Conservation (phyloP, 192 early-diverging fungal species). For the Gorgonomyces haynaldii region DNA sequence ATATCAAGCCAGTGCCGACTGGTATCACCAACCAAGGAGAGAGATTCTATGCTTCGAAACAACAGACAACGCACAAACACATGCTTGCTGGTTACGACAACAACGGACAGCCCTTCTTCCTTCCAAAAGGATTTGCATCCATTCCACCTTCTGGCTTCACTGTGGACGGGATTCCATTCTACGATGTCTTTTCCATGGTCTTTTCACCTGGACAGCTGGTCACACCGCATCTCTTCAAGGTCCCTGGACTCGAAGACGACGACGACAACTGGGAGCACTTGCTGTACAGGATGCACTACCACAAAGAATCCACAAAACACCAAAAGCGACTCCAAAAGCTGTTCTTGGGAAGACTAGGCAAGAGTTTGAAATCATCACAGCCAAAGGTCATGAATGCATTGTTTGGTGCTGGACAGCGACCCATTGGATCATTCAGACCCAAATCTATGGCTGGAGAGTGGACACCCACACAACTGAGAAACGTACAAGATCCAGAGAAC, state of each 20-base stretch:
- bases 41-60: constrained; percentile 34
- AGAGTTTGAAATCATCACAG: background rate
- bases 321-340: background rate
- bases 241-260: background rate
- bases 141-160: constrained; percentile 44
- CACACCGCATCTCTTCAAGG: constrained; percentile 13
- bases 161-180: constrained; percentile 43
- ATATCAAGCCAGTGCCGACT: constrained; percentile 34
- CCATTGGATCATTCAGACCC: background rate
- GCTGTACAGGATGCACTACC: background rate
- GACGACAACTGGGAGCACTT: constrained; percentile 6
- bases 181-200: constrained; percentile 42
- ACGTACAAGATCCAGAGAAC: constrained; percentile 36
- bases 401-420: background rate
- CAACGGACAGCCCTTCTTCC: constrained; percentile 41
- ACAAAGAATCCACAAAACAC: background rate
- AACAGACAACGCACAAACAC: constrained; percentile 26
- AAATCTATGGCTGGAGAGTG: constrained; percentile 8
- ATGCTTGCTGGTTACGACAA: constrained; percentile 44
- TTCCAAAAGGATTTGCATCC: constrained; percentile 42
- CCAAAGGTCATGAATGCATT: background rate
- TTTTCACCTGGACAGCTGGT: constrained; percentile 37
- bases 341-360: background rate
- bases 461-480: background rate
- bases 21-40: constrained; percentile 38